phyloP scores from a whole-genome alignment of 805 yeast genomes.

The Pichia deserticola region DNA sequence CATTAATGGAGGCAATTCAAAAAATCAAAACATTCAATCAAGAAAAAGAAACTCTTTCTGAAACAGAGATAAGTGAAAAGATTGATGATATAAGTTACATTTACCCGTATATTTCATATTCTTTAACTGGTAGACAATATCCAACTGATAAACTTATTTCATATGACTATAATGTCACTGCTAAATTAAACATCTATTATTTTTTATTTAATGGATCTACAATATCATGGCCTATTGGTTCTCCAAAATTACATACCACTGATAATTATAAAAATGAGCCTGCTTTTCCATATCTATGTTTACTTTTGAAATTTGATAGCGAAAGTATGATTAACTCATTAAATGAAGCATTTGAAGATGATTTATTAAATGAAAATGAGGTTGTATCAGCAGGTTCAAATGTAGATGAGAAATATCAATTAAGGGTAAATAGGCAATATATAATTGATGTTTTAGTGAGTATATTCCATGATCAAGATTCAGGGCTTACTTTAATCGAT shows the following conservation, averaged over 20 bases:
- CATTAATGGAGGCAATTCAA: conserved; percentile 53
- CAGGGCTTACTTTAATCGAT: conserved; percentile 26
- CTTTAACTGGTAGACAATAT: conserved; percentile 70
- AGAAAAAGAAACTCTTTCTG: conserved; percentile 9
- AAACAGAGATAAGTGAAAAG: conserved; percentile 6
- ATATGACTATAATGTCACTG: conserved; percentile 26
- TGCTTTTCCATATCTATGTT: conserved; percentile 63
- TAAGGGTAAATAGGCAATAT: conserved; percentile 60
- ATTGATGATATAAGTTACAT: conserved; percentile 28
- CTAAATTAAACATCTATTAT: conserved; percentile 47
- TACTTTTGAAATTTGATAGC: conserved; percentile 49
- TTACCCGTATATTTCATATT: conserved; percentile 58
- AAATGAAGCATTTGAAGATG: conserved; percentile 80
- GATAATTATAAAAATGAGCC: conserved; percentile 33
- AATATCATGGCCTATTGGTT: conserved; percentile 38
- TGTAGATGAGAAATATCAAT: conserved; percentile 19
- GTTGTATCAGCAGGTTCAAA: conserved; percentile 17
- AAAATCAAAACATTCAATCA: conserved; percentile 18
- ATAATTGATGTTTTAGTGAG: conserved; percentile 67
- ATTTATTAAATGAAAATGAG: conserved; percentile 58
- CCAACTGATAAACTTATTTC: conserved; percentile 56
- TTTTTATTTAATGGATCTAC: conserved; percentile 53
- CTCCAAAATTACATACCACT: conserved; percentile 29
- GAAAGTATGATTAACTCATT: conserved; percentile 57
- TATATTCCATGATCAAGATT: conserved; percentile 34